phyloP scores from a whole-genome alignment of 2,329 filamentous ascomycete species.

The Apiospora koreana region DNA sequence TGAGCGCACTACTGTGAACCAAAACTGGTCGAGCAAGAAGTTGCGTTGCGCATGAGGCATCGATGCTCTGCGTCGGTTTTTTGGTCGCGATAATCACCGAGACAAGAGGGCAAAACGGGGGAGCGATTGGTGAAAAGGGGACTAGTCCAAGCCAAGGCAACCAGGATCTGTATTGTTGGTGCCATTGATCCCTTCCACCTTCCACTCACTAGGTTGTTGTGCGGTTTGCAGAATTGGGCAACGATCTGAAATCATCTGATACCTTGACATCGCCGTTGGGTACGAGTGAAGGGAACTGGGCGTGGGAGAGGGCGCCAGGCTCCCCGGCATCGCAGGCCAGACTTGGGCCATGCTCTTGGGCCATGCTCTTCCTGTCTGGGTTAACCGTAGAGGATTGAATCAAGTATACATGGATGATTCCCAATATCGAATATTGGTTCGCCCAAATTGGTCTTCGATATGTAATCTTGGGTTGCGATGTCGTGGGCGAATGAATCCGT shows the following conservation, averaged over 20 bases:
- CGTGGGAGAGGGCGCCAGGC: neutral
- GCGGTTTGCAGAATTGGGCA: conserved; percentile 3
- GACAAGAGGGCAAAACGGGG: neutral
- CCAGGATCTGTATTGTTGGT: neutral
- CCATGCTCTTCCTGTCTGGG: neutral
- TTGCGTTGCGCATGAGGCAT: neutral
- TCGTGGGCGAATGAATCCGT: conserved; percentile 2
- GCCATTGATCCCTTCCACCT: neutral
- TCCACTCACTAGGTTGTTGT: neutral
- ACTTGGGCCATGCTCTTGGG: neutral
- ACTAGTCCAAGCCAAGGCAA: neutral
- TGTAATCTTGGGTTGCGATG: neutral
- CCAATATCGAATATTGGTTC: neutral
- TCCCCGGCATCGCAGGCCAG: neutral
- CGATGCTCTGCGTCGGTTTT: neutral
- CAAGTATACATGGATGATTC: neutral
- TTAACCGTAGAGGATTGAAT: neutral
- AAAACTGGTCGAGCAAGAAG: neutral
- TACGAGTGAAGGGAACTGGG: neutral
- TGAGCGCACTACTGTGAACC: neutral
- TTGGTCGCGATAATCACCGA: neutral
- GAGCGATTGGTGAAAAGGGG: neutral
- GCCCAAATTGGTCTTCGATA: neutral
- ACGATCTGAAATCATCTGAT: conserved; percentile 8
- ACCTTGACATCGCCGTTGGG: neutral